Evolutionary conservation across 306 rosid species (phyloP), one percentile per base, ranked within the genome.

Genomic region (Prunus dulcis): DNA sequence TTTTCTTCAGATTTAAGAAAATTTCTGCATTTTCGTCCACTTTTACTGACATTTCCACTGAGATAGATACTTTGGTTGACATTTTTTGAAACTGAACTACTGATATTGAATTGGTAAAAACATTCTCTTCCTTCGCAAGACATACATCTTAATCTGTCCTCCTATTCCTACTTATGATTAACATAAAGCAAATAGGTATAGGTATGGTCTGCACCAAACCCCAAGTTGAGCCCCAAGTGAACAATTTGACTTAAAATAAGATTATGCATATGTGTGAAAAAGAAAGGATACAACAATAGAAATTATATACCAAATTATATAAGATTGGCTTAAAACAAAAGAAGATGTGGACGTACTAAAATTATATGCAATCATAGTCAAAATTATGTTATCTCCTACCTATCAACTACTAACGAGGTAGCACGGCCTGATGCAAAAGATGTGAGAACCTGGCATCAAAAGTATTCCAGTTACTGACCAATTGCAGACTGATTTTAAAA

Each of bases 341-440:
- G 45, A 47, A 2, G 34, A 15, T 43, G 51, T 23, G 66, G 11
- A 34, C 7, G 75, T 53, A 20, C 4, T 61, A 27, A 61, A 61
- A 61, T 14, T 61, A 25, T 0, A 51, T 52, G 25, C 25, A 52
- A 13, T 74, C 27, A 52, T 4, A 57, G 49, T 62, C n/a, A 41
- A 69, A 30, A 28, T 72, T 65, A 77, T 47, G n/a, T 61, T 12
- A 81, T 72, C 74, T 65, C 80, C 76, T 89, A 95, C 97, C 99
- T 30, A 81, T 95, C 99, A 86, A 95, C 97, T 82, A 95, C 97
- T 61, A 95, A 85, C 51, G 99, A 88, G 0, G 99, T 95, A 78
- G 99, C 97, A 80, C 99, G 99, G 50, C 99, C 99, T 72, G 99
- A 92, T 60, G 99, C 99, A 82, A 95, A 95, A 50, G 99, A 92